Conservation (phyloP, 805 yeast genomes). For the Zygotorulaspora sp. region DNA sequence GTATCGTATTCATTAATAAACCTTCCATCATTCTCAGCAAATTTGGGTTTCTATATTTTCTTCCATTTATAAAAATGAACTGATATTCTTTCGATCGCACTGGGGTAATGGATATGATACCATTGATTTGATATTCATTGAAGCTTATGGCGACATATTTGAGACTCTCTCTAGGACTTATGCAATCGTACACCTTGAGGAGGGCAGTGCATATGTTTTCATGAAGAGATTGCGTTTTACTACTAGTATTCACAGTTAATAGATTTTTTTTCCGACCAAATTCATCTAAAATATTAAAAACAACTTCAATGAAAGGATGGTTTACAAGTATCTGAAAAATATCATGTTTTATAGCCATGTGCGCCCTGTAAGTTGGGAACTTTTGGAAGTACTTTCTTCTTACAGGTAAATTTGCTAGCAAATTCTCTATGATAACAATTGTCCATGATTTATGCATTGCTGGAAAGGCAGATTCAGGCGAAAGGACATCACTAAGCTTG, state of each 20-base stretch:
- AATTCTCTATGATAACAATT: conserved; percentile 15
- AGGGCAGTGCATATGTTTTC: conserved; percentile 7
- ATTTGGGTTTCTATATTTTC: conserved; percentile 27
- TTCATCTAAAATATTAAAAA: conserved; percentile 8
- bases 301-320: conserved; percentile 17
- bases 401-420: conserved; percentile 30
- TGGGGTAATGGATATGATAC: conserved; percentile 40
- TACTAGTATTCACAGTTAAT: conserved; percentile 8
- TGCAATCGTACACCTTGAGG: conserved; percentile 17
- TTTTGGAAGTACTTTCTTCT: conserved; percentile 18
- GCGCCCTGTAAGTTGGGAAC: conserved; percentile 11
- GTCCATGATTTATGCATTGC: conserved; percentile 20
- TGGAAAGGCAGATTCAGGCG: neutral
- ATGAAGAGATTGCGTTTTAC: conserved; percentile 1
- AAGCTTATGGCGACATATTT: conserved; percentile 20
- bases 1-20: conserved; percentile 23
- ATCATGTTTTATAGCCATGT: conserved; percentile 16
- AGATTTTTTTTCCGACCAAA: conserved; percentile 3
- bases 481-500: neutral
- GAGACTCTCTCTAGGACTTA: conserved; percentile 16
- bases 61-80: conserved; percentile 43
- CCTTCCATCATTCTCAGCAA: no score
- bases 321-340: conserved; percentile 22
- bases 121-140: conserved; percentile 31
- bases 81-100: conserved; percentile 40